phyloP scores from a whole-genome alignment of 2,329 filamentous ascomycete genomes.

The Tolypocladium pustulatum region DNA sequence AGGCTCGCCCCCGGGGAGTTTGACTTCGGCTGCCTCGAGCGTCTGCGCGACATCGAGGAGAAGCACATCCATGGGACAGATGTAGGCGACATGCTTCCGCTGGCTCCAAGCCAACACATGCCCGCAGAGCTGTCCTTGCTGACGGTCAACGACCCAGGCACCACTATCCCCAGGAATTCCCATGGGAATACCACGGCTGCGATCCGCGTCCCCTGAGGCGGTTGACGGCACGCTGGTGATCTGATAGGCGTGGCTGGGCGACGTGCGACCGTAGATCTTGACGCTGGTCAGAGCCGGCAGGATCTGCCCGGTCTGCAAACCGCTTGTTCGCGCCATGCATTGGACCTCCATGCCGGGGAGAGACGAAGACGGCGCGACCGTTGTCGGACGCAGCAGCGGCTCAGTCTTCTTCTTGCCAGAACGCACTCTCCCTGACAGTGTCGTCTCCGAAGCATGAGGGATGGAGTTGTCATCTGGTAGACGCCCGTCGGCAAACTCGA shows the following conservation, averaged over 20 bases:
- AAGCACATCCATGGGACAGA: constrained; percentile 89
- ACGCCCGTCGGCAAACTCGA: constrained; percentile 65
- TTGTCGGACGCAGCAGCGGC: constrained; percentile 38
- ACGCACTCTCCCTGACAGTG: constrained; percentile 5
- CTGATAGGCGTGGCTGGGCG: constrained; percentile 64
- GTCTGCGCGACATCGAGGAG: constrained; percentile 77
- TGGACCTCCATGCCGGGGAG: constrained; percentile 73
- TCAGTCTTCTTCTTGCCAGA: constrained; percentile 15
- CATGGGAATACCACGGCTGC: constrained; percentile 26
- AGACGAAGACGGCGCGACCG: constrained; percentile 46
- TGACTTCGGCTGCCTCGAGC: constrained; percentile 58
- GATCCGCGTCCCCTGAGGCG: constrained; percentile 5
- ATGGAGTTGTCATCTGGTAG: constrained; percentile 65
- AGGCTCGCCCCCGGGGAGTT: constrained; percentile 52
- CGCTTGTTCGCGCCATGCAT: constrained; percentile 79
- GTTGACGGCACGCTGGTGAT: constrained; percentile 31
- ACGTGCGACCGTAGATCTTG: constrained; percentile 75
- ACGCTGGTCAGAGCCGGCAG: constrained; percentile 70
- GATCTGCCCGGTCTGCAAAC: constrained; percentile 69
- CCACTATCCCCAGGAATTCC: constrained; percentile 82
- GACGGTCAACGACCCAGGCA: constrained; percentile 81
- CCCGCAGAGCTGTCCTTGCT: constrained; percentile 70
- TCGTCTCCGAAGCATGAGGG: constrained; percentile 20
- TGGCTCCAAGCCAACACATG: constrained; percentile 85
- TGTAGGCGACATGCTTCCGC: constrained; percentile 74